Base-by-base conservation (phyloP, 345 rosid genomes). In the Acer campestre region DNA sequence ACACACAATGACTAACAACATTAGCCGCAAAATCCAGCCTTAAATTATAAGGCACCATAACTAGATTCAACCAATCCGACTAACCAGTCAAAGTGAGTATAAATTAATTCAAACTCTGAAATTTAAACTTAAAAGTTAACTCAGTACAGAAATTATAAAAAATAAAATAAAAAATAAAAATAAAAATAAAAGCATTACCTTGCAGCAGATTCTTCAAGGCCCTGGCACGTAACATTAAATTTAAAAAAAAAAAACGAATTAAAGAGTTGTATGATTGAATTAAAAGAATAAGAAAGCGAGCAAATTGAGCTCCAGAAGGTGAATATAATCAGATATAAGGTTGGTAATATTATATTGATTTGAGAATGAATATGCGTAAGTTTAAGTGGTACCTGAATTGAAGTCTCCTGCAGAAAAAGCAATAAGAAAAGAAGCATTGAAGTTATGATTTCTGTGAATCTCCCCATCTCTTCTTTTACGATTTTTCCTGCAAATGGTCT, bases 151-250 rank as follows among this genome's bases (percentile, higher is more conserved):
- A 53, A 40, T 8, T 35, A 78, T 55, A 1, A 65, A 20, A 42
- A 0, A n/a, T n/a, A n/a, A n/a, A n/a, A n/a, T n/a, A 25, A 25
- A 25, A 25, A 25, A 25, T 25, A 25, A 29, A 29, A 48, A 38
- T 1, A 49, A 23, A 48, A 6, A 10, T 0, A 31, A 48, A 62
- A 62, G 6, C 46, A 70, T 79, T 62, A 91, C 95, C 95, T 89
- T 2, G 71, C 38, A 25, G 79, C 77, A 27, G 89, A 80, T 65
- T 84, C 85, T 68, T 23, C 85, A 11, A 63, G 38, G 10, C 77
- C 85, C 92, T 88, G 74, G 1, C 2, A 38, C 69, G 78, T 16
- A 75, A 59, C 69, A 61, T 65, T 31, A 38, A 62, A 68, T 18
- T 63, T 27, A 25, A 25, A 25, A 25, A 10, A 68, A 11, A 61